A percentile compares a stretch with the other conserved stretches of the same genome.
Conservation (phyloP, 2,329 filamentous ascomycete species). For the Exserohilum turcica region DNA sequence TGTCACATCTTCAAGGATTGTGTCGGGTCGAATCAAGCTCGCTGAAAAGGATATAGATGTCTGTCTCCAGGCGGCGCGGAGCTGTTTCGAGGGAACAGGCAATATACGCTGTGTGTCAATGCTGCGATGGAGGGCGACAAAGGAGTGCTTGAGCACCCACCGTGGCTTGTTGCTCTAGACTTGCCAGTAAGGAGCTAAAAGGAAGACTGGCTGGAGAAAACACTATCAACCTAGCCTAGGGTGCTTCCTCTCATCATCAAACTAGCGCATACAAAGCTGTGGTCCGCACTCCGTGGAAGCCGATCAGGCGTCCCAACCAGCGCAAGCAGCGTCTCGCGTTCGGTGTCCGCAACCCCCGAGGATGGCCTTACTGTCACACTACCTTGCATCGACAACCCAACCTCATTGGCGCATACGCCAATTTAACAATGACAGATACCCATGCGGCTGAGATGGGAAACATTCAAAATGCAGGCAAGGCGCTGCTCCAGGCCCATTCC, state of each 20-base stretch:
- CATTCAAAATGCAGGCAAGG: neutral
- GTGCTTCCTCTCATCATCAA: no score
- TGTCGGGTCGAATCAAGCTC: constrained; percentile 30
- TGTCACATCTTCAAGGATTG: constrained; percentile 21
- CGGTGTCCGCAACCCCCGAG: constrained; percentile 14
- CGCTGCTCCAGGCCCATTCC: neutral
- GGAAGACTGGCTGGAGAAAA: neutral
- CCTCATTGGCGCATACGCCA: constrained; percentile 13
- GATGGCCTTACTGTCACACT: neutral
- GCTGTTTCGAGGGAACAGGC: constrained; percentile 37
- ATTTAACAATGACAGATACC: neutral
- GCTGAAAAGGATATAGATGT: constrained; percentile 26
- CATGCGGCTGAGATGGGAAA: neutral
- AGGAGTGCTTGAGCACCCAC: constrained; percentile 55
- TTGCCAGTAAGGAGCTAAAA: constrained; percentile 7
- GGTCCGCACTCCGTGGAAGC: constrained; percentile 6
- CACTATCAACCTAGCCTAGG: no score
- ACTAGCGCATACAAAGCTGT: neutral
- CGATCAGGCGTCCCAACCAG: neutral
- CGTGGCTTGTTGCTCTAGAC: constrained; percentile 61
- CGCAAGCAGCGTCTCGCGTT: constrained; percentile 3
- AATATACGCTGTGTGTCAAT: constrained; percentile 63
- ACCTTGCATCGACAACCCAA: neutral
- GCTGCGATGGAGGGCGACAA: constrained; percentile 58
- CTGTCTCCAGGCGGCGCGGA: constrained; percentile 37